Evolutionary conservation across 805 yeast species (phyloP).

Genomic region (Cyberlindnera subsufficiens): DNA sequence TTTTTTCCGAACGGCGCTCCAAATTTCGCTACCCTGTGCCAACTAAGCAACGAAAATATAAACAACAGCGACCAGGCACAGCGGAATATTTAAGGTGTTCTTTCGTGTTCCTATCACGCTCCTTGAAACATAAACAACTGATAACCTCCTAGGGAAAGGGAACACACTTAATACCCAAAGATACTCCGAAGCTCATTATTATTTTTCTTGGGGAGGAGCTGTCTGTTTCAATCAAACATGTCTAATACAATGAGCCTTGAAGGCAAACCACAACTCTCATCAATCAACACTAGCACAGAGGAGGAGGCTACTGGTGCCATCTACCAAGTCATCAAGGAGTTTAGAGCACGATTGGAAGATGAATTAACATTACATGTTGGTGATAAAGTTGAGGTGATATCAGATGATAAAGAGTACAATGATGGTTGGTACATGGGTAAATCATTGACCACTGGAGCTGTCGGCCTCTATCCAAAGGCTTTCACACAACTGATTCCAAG

Average conservation of each 20-base stretch:
- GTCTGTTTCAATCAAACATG: no score
- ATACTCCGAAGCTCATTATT: no score
- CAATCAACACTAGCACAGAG: conserved; percentile 10
- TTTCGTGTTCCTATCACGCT: no score
- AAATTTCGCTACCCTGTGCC: no score
- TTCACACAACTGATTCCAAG: conserved; percentile 58
- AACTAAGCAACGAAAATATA: no score
- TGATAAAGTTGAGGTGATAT: conserved; percentile 80
- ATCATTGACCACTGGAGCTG: conserved; percentile 62
- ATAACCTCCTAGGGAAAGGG: no score
- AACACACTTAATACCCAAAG: no score
- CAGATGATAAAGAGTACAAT: conserved; percentile 88
- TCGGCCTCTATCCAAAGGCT: conserved; percentile 87
- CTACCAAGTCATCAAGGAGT: conserved; percentile 73
- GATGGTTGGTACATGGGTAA: conserved; percentile 98
- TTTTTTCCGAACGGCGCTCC: no score
- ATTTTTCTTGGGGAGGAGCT: no score
- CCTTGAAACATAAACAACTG: no score
- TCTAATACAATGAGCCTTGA: background rate
- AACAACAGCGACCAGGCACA: no score
- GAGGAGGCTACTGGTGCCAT: conserved; percentile 25
- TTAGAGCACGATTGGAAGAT: conserved; percentile 82
- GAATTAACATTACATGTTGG: conserved; percentile 79
- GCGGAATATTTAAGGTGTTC: no score
- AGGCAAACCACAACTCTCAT: conserved; percentile 7